These are phyloP conservation scores for Aspergillus sp. DNA, from an alignment of 2,329 filamentous ascomycete genomes.

Conservation along the genomic window DNA sequence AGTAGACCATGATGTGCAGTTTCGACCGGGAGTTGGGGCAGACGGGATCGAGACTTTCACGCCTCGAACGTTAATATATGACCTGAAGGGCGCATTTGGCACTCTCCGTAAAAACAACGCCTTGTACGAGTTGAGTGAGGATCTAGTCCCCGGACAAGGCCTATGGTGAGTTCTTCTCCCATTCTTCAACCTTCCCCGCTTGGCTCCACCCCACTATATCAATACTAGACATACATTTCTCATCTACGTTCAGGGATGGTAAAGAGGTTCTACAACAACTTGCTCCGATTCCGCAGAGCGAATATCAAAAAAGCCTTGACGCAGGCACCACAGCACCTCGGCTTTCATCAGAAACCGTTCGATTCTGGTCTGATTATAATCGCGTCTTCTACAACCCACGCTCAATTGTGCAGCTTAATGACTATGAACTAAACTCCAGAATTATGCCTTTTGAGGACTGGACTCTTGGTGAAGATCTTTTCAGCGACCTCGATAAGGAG, in stretches of 20 bases:
- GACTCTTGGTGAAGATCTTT: constrained; percentile 72
- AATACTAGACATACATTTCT: neutral
- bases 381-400: constrained; percentile 88
- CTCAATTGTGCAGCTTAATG: constrained; percentile 81
- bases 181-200: neutral
- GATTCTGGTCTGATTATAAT: constrained; percentile 97
- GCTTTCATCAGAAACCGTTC: constrained; percentile 69
- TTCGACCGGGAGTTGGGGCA: constrained; percentile 75
- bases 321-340: constrained; percentile 62
- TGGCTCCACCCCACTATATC: neutral
- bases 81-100: constrained; percentile 91
- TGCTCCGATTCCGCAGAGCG: constrained; percentile 64
- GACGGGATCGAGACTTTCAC: constrained; percentile 91
- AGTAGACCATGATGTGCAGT: constrained; percentile 83
- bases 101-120: constrained; percentile 84
- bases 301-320: constrained; percentile 80
- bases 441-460: constrained; percentile 81
- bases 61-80: constrained; percentile 88
- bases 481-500: constrained; percentile 70
- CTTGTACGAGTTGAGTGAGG: constrained; percentile 66
- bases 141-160: constrained; percentile 35
- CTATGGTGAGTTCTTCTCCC: constrained; percentile 42
- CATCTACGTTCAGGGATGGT: constrained; percentile 56
- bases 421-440: constrained; percentile 79
- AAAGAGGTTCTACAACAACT: constrained; percentile 68